Evolutionary conservation across 139 green algal species (phyloP).

Genomic region (Mychonastes homosphaera): DNA sequence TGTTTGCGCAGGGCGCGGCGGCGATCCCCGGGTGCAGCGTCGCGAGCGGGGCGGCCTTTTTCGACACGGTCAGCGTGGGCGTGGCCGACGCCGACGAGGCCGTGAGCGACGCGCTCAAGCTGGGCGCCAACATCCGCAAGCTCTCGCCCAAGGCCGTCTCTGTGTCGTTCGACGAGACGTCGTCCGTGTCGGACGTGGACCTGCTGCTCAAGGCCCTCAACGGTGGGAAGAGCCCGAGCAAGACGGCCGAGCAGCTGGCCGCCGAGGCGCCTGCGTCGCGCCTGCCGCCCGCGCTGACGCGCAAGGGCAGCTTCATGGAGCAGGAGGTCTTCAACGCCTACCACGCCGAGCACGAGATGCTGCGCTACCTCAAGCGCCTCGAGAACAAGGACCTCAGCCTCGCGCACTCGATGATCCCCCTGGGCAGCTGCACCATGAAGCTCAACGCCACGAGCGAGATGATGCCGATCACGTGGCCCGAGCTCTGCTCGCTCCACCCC

Average conservation of each 20-base stretch:
- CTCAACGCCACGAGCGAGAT: slow-evolving; percentile 98
- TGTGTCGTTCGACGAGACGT: slow-evolving; percentile 91
- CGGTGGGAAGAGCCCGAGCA: slow-evolving; percentile 42
- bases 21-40: slow-evolving; percentile 4
- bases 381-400: slow-evolving; percentile 95
- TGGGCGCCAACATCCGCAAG: slow-evolving; percentile 76
- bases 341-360: slow-evolving; percentile 65
- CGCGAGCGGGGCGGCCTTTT: slow-evolving; percentile 52
- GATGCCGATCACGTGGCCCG: slow-evolving; percentile 96
- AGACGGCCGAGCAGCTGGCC: slow-evolving; percentile 68
- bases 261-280: slow-evolving; percentile 22
- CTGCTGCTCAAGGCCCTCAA: slow-evolving; percentile 54
- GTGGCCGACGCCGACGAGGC: slow-evolving; percentile 41
- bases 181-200: slow-evolving; percentile 77
- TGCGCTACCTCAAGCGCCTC: slow-evolving; percentile 89
- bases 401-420: slow-evolving; percentile 94
- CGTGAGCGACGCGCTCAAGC: slow-evolving; percentile 13
- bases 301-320: slow-evolving; percentile 60
- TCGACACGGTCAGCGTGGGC: slow-evolving; percentile 86
- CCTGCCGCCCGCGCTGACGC: slow-evolving; percentile 39
- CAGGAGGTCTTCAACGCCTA: slow-evolving; percentile 88
- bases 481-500: slow-evolving; percentile 94
- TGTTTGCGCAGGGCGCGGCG: slow-evolving; percentile 71
- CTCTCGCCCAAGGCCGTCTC: slow-evolving; percentile 56
- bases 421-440: slow-evolving; percentile 99